Base-by-base conservation (phyloP, 2,329 filamentous ascomycete genomes). In the Polytolypa hystricis region DNA sequence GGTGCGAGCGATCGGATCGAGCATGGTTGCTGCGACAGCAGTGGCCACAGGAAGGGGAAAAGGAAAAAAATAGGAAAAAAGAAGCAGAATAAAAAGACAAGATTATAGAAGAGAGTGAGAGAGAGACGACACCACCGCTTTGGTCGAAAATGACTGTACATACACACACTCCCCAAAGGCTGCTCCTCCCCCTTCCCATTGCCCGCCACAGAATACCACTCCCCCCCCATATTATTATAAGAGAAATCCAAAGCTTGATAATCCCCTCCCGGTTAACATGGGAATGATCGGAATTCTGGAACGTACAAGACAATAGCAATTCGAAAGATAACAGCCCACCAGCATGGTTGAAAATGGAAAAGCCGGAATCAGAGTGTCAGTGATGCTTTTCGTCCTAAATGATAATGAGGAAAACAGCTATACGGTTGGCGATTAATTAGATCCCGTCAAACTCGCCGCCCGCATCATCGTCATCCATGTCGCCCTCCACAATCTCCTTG, bases 401-500 rank as follows among this genome's bases (percentile, higher is more conserved):
- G 18, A 30, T 23, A 16, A 46, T 41, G 35, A 40, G 35, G 35
- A 26, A 32, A 42, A 35, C 30, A 42, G 34, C 23, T 15, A 27
- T 16, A 35, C 8, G 4, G n/a, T n/a, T n/a, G n/a, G 15, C 15
- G 7, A 10, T 30, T 36, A 15, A 12, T 38, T 81, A 96, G 71
- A 96, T 85, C 52, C 85, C 89, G 53, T 96, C 91, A 62, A 95
- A 96, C 55, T 95, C 89, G 40, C 86, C 89, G 37, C 84, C 86
- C 32, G 93, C 80, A 66, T 96, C 91, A 54, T 95, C 91, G 52
- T 95, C 91, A 52, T 96, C 91, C 61, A 94, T 73, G 55, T 98
- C 91, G 14, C 89, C 91, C 48, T 96, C 91, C 63, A 94, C 85
- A 56, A 98, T 96, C 70, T 98, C 91, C 72, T 96, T 96, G 45